These are phyloP conservation scores for Daldinia grandis DNA, from an alignment of 495 filamentous ascomycete genomes.

Conservation along the genomic window DNA sequence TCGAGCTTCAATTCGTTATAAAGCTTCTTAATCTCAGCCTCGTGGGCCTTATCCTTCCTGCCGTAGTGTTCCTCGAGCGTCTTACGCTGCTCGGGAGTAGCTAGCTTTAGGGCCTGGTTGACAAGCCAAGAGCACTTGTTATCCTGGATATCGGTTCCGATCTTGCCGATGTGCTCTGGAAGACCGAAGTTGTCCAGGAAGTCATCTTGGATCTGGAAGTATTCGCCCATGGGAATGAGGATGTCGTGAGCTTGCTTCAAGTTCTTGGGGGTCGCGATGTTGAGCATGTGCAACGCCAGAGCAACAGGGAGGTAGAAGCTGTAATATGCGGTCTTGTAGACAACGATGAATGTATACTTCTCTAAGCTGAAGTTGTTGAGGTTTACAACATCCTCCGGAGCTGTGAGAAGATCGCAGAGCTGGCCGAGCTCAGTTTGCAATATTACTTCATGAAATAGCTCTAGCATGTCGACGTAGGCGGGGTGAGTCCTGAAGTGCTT, in stretches of 20 bases:
- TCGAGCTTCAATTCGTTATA: slow-evolving; percentile 86
- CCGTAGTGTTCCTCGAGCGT: slow-evolving; percentile 88
- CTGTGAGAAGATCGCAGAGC: slow-evolving; percentile 91
- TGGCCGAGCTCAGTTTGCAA: slow-evolving; percentile 96
- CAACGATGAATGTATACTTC: slow-evolving; percentile 98
- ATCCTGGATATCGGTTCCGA: slow-evolving; percentile 97
- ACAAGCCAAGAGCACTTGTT: slow-evolving; percentile 99
- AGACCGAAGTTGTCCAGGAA: slow-evolving; percentile 97
- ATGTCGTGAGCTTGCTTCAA: slow-evolving; percentile 87
- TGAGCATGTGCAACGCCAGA: slow-evolving; percentile 81
- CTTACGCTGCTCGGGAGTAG: slow-evolving; percentile 81
- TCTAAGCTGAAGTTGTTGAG: slow-evolving; percentile 92
- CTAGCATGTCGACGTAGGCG: slow-evolving; percentile 85
- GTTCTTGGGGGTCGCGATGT: slow-evolving; percentile 82
- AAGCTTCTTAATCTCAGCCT: slow-evolving; percentile 85
- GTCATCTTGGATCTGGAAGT: slow-evolving; percentile 99
- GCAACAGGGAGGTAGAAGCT: slow-evolving; percentile 98
- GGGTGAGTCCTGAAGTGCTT: slow-evolving; percentile 89
- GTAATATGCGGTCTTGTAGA: slow-evolving; percentile 99
- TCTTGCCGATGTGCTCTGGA: slow-evolving; percentile 92
- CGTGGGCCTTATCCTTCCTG: slow-evolving; percentile 80
- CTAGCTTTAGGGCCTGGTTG: slow-evolving; percentile 86
- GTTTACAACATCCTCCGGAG: slow-evolving; percentile 90
- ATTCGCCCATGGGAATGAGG: slow-evolving; percentile 97
- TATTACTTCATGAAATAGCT: slow-evolving; percentile 94